Evolutionary conservation across 208 protist species (phyloP).

Genomic region (Trypanosoma melophagium): DNA sequence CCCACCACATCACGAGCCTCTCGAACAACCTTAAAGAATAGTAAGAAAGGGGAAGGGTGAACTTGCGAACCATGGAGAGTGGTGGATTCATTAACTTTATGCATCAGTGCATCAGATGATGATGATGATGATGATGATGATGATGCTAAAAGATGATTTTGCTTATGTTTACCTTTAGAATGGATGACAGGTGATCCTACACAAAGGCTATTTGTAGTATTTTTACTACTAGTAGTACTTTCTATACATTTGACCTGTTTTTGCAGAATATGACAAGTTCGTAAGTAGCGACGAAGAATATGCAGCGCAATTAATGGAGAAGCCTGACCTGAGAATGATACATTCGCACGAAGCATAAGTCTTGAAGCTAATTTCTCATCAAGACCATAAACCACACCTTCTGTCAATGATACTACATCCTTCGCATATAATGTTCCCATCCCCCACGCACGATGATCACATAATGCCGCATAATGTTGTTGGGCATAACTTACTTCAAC

Average conservation of each 20-base stretch:
- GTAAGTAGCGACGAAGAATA: constrained; percentile 71
- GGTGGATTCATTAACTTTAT: background rate
- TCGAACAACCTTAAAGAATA: constrained; percentile 75
- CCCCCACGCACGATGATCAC: constrained; percentile 27
- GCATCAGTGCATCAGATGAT: background rate
- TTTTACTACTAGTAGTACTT: background rate
- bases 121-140: background rate
- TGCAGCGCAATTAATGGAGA: constrained; percentile 71
- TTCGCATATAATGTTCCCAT: constrained; percentile 9
- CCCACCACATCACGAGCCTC: constrained; percentile 64
- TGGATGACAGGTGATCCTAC: background rate
- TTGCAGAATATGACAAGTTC: constrained; percentile 48
- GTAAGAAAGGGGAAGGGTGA: constrained; percentile 70
- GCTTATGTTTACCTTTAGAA: background rate
- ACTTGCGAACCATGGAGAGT: constrained; percentile 1
- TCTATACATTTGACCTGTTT: constrained; percentile 24
- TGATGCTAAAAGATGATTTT: background rate
- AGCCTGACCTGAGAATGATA: constrained; percentile 56
- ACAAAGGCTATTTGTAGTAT: background rate
- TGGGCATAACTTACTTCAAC: constrained; percentile 63
- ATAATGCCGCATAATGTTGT: constrained; percentile 40
- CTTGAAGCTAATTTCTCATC: constrained; percentile 49
- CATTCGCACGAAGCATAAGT: constrained; percentile 69
- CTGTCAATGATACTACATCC: background rate
- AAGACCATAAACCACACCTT: constrained; percentile 59